Evolutionary conservation across 306 rosid genomes (phyloP).

Genomic region (Cucumis sativus): DNA sequence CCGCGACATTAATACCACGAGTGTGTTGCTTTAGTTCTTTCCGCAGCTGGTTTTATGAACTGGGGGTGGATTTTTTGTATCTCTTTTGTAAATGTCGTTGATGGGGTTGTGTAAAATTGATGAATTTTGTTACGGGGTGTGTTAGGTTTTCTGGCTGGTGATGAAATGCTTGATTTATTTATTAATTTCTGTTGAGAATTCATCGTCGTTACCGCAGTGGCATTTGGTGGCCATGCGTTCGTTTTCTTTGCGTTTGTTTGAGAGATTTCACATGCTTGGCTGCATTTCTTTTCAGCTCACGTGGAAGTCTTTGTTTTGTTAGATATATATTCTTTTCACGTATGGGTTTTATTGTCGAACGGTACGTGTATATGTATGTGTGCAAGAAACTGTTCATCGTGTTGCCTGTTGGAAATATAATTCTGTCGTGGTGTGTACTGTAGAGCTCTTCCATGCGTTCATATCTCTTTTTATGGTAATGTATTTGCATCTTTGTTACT

Average conservation of each 20-base stretch:
- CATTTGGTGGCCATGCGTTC: neutral
- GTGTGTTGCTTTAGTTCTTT: neutral
- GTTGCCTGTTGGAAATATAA: neutral
- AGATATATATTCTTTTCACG: neutral
- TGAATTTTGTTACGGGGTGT: neutral
- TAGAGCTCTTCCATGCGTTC: neutral
- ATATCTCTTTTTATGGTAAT: neutral
- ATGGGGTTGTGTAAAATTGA: neutral
- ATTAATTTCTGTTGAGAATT: neutral
- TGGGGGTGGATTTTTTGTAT: neutral
- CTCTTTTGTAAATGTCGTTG: neutral
- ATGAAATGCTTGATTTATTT: neutral
- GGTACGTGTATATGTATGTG: neutral
- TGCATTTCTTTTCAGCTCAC: neutral
- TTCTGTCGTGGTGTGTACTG: neutral
- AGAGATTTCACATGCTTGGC: neutral
- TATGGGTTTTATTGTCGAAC: neutral
- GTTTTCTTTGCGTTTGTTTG: neutral
- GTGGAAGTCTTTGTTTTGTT: neutral
- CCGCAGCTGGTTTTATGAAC: neutral
- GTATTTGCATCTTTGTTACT: neutral
- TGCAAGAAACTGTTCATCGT: neutral
- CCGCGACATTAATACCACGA: neutral
- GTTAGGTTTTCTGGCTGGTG: neutral
- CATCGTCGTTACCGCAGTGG: neutral